Base-by-base conservation (phyloP, 306 rosid species). In the Boehmeria nivea region DNA sequence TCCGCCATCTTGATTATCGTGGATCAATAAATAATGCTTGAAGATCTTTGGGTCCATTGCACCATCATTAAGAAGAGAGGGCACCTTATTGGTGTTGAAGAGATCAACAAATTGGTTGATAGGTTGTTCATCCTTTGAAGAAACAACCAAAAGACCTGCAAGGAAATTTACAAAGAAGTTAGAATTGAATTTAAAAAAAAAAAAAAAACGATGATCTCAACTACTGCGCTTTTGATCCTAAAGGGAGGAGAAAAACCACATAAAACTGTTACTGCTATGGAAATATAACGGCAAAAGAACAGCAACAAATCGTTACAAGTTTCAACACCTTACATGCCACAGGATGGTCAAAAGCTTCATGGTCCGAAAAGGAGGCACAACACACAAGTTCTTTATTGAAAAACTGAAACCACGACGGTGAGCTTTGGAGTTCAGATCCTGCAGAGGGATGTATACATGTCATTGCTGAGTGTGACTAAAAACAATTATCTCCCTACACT, bases 321-420 rank as follows among this genome's bases (percentile, higher is more conserved):
- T 57, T 62, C 22, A 72, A 71, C 57, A 67, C 64, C 87, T 80
- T 79, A 87, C 99, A 91, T 77, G 87, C 87, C 84, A 91, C 95
- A 12, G 99, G 99, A 83, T 91, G 95, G 70, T 91, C 99, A 85
- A 91, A 87, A 75, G 95, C 88, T 83, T 91, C 99, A 37, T 91
- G 99, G 59, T 91, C 99, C 43, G 96, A 91, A 85, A 87, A 91
- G 40, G 99, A 87, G 36, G 80, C 76, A 27, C 75, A 68, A 4
- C 69, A 86, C 14, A 83, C 65, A 63, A 87, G 96, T 81, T 83
- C 95, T 72, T 85, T 81, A 72, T 91, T 91, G 66, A 91, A 82
- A 74, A 76, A 64, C 63, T 81, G 87, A 79, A 91, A 85, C 99
- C 95, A 91, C 14, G 94, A 67, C 45, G 96, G 95, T 40, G 74